These are phyloP conservation scores for Colletotrichum sp. DNA, from an alignment of 2,329 filamentous ascomycete genomes.

Conservation along the genomic window DNA sequence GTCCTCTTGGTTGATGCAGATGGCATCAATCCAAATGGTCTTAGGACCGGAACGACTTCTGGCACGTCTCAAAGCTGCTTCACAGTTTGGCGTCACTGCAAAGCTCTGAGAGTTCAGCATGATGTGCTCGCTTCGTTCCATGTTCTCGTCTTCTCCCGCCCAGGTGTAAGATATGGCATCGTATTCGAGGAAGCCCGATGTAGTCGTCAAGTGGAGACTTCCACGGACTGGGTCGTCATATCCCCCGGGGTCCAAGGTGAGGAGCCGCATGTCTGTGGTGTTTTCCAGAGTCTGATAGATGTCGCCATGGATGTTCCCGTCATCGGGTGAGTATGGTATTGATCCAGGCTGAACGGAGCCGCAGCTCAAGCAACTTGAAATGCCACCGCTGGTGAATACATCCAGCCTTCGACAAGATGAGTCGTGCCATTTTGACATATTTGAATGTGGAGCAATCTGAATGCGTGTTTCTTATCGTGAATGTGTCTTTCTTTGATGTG, in stretches of 20 bases:
- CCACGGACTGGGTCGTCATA: background rate
- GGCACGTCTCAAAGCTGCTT: background rate
- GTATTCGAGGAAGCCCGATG: constrained; percentile 20
- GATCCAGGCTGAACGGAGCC: background rate
- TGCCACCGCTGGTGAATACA: rapidly evolving
- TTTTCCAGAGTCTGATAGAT: background rate
- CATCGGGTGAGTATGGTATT: rapidly evolving
- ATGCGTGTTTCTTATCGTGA: rapidly evolving
- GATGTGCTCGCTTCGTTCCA: background rate
- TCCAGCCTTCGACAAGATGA: background rate
- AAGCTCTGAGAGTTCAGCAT: background rate
- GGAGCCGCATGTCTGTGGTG: background rate
- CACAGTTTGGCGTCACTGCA: background rate
- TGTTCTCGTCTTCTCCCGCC: constrained; percentile 26
- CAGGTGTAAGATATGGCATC: constrained; percentile 42
- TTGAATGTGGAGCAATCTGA: background rate
- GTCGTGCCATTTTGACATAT: background rate
- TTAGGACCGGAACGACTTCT: background rate
- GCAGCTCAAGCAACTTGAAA: background rate
- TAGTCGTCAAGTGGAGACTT: background rate
- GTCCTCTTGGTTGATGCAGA: constrained; percentile 25
- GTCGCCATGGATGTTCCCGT: background rate
- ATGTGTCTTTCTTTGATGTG: background rate
- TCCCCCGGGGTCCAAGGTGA: background rate
- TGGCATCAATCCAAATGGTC: constrained; percentile 23